Base-by-base conservation (phyloP, 1,284 basidiomycete species). In the Abortiporus biennis region DNA sequence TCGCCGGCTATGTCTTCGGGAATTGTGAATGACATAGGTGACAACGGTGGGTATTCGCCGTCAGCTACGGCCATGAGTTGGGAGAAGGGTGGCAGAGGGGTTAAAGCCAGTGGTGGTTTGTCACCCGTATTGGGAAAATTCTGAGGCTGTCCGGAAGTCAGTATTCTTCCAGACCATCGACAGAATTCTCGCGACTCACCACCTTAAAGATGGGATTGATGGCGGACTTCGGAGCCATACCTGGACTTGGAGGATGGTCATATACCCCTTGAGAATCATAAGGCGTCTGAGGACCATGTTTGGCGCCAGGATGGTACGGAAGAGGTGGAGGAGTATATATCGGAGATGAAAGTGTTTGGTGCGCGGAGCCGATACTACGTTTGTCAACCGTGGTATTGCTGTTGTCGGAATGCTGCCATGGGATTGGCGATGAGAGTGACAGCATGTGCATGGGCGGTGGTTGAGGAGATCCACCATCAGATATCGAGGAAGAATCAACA, bases 161-260 rank as follows among this genome's bases (percentile, higher is more conserved):
- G 36, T 38, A 41, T 8, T 9, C 27, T 3, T 6, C 36, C 12
- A 43, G 19, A 25, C 6, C 48, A 50, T 46, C 19, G 23, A 31
- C n/a, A 25, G 24, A 19, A 37, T 16, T n/a, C 16, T 17, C 25
- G n/a, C 3, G 17, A 38, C 88, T 74, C 64, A 91, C 89, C 64
- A 92, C 88, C 75, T 87, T 82, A 72, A 92, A 93, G 64, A 92
- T 92, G 29, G 89, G 88, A 63, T 93, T 92, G 57, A 91, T 88
- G 29, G 72, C 74, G 40, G 80, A 76, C 58, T 80, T 80, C 20
- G 80, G 67, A 48, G 74, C 76, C 31, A 69, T 65, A 39, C 71
- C 70, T 30, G 77, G 72, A 54, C 72, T 74, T 50, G 76, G 64
- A 2, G 72, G 69, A 49, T 66, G 66, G 30, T 61, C 50, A 36